phyloP scores from a whole-genome alignment of 139 green algal species.

The Dunaliella primolecta region DNA sequence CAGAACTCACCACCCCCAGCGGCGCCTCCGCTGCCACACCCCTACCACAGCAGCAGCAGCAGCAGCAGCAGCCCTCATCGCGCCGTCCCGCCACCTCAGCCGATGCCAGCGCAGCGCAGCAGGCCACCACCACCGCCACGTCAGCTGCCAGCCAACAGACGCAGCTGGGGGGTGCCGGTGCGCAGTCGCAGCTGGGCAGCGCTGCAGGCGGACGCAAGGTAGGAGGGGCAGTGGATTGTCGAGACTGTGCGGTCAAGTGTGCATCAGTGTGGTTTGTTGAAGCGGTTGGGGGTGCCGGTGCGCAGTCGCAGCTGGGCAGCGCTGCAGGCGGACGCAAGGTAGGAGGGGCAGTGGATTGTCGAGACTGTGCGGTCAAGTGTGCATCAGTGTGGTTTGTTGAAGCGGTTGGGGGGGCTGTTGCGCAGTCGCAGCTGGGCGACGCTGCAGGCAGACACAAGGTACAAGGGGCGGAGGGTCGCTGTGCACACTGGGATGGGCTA shows the following conservation, averaged over 20 bases:
- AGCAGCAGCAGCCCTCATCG: background rate
- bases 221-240: too few relatives aligned
- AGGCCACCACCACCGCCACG: background rate
- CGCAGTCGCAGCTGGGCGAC: background rate
- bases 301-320: too few relatives aligned
- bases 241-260: too few relatives aligned
- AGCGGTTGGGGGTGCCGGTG: background rate
- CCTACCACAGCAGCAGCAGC: background rate
- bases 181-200: too few relatives aligned
- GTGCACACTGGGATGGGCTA: too few relatives aligned
- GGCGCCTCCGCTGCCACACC: background rate
- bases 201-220: too few relatives aligned
- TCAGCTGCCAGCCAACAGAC: constrained; percentile 2
- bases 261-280: too few relatives aligned
- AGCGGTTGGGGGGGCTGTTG: background rate
- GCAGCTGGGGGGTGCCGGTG: constrained; percentile 2
- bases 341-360: too few relatives aligned
- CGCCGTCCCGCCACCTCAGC: background rate
- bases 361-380: too few relatives aligned
- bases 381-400: too few relatives aligned
- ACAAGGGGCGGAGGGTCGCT: background rate
- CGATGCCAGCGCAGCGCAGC: background rate
- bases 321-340: too few relatives aligned
- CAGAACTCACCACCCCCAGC: background rate
- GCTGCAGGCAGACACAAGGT: background rate